Base-by-base conservation (phyloP, 1,284 basidiomycete genomes). In the Bjerkandera adusta region DNA sequence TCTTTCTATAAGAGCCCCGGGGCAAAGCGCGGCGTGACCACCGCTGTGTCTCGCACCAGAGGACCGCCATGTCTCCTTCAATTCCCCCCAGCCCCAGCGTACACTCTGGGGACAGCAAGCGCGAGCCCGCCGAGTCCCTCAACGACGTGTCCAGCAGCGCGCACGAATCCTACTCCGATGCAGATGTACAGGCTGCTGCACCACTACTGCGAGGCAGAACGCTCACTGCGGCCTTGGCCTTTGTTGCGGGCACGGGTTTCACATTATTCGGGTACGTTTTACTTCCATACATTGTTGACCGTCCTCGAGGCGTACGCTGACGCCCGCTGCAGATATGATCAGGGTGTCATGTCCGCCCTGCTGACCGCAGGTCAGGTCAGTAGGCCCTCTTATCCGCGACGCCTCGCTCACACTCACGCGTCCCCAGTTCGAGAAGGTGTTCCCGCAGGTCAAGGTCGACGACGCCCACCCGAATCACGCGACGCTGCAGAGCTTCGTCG, bases 311-410 rank as follows among this genome's bases (percentile, higher is more conserved):
- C n/a, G n/a, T n/a, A n/a, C 27, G 27, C 29, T 22, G 21, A 34
- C 24, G n/a, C n/a, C 35, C 4, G 18, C 12, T 13, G 12, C 22
- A 77, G 76, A 13, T 83, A 83, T 65, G 81, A 83, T 56, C 81
- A 83, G 54, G 80, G 80, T 49, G 79, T 83, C 26, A 82, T 83
- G 79, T 78, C 75, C 33, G 76, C 79, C 2, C 64, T 83, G 15
- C 63, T 82, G 25, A 77, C 74, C 16, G 74, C 76, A 15, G 66
- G 67, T 45, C 72, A 76, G 64, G 73, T 72, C 27, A 29, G 51
- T 49, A 29, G 24, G 20, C 25, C 26, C 13, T 24, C 5, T 8
- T 11, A 18, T 15, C 18, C 15, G 32, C 33, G 35, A 12, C 29
- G 20, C 20, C 20, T 11, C 18, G 3, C 10, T n/a, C 25, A 30